phyloP scores from a whole-genome alignment of 1,139 yeast species.

The Candida pseudoviswanathii region DNA sequence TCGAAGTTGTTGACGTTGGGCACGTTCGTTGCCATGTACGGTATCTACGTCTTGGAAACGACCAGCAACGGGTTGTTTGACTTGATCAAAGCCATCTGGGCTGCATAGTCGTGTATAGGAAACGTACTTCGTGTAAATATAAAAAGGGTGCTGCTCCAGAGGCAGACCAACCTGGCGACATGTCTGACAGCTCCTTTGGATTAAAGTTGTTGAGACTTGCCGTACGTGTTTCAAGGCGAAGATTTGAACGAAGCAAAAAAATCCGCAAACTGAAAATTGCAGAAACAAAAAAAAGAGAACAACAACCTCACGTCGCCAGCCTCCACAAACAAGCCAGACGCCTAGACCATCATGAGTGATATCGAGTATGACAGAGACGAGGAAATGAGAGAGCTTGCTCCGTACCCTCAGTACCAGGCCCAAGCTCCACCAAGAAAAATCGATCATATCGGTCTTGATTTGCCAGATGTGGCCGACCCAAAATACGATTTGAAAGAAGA shows the following conservation, averaged over 20 bases:
- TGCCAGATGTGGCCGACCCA: conserved; percentile 15
- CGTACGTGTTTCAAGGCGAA: not conserved
- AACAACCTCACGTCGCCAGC: not conserved
- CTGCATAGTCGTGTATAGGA: conserved; percentile 17
- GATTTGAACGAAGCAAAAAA: not conserved
- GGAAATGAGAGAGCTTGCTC: conserved; percentile 16
- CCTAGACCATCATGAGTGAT: conserved; percentile 6
- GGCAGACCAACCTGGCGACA: no score
- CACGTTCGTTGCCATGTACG: conserved; percentile 61
- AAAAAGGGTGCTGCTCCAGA: no score
- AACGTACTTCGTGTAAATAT: not conserved
- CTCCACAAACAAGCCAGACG: not conserved
- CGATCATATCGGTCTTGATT: conserved; percentile 30
- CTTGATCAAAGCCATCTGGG: conserved; percentile 48
- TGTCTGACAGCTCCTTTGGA: no score
- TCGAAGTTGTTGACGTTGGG: conserved; percentile 65
- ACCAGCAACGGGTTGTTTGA: conserved; percentile 54
- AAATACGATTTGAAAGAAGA: conserved; percentile 16
- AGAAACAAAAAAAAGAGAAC: not conserved
- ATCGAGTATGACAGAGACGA: conserved; percentile 10
- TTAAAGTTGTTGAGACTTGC: no score
- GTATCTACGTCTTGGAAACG: conserved; percentile 65
- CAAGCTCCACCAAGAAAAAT: conserved; percentile 17
- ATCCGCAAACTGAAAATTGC: not conserved
- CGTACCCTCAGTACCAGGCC: conserved; percentile 15